Evolutionary conservation across 345 rosid genomes (phyloP).

Genomic region (Rhodomyrtus tomentosa): DNA sequence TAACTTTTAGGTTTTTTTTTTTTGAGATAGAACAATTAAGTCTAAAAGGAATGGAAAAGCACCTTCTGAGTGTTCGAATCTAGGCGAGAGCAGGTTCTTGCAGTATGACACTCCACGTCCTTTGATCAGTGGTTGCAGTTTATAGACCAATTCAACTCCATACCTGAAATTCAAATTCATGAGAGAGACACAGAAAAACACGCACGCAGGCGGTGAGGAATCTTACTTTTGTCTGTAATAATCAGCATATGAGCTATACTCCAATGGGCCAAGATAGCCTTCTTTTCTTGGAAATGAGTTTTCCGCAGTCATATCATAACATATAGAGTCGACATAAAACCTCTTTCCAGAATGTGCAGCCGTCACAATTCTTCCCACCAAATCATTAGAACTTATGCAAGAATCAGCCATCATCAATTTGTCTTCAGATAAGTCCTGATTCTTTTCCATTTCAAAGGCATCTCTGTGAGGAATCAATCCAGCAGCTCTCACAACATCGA

Average conservation of each 20-base stretch:
- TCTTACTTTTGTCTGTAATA: slow-evolving; percentile 92
- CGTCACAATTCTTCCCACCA: slow-evolving; percentile 80
- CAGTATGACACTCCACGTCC: slow-evolving; percentile 98
- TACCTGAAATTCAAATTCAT: slow-evolving; percentile 37
- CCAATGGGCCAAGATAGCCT: slow-evolving; percentile 96
- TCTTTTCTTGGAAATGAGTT: slow-evolving; percentile 95
- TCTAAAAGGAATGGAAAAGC: neutral
- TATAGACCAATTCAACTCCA: slow-evolving; percentile 71
- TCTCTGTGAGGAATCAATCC: slow-evolving; percentile 74
- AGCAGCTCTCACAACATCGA: slow-evolving; percentile 85
- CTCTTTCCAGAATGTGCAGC: slow-evolving; percentile 99
- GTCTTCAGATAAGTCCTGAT: slow-evolving; percentile 26
- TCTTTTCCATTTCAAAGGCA: slow-evolving; percentile 21
- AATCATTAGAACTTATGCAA: slow-evolving; percentile 33
- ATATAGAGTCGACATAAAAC: slow-evolving; percentile 85
- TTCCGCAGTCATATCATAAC: slow-evolving; percentile 86
- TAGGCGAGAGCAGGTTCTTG: slow-evolving; percentile 91
- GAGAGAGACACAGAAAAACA: neutral
- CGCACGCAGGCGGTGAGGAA: neutral
- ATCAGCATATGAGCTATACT: slow-evolving; percentile 89
- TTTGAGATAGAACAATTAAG: too few species aligned
- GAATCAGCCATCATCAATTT: slow-evolving; percentile 87
- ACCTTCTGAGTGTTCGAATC: slow-evolving; percentile 91
- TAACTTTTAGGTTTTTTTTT: too few species aligned
- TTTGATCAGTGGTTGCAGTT: slow-evolving; percentile 74